phyloP scores from a whole-genome alignment of 2,329 filamentous ascomycete genomes.

The Thelonectria blattea region DNA sequence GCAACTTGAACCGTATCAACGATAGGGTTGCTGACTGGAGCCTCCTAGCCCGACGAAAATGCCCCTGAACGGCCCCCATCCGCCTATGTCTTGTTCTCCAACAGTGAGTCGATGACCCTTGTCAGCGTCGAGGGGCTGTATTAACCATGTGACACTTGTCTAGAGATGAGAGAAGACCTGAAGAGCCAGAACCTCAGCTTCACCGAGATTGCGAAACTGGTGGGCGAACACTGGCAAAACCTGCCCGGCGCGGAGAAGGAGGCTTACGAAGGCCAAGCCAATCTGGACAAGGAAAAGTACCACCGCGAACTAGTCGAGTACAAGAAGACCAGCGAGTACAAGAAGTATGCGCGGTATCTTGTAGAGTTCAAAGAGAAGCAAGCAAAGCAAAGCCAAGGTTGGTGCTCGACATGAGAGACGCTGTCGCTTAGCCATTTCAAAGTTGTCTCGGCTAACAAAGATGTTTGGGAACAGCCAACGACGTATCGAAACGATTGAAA shows the following conservation, averaged over 20 bases:
- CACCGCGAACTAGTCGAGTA: constrained; percentile 75
- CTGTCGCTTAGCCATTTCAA: background rate
- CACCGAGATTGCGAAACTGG: constrained; percentile 82
- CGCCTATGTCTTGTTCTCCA: constrained; percentile 85
- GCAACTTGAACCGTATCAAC: background rate
- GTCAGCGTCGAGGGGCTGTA: background rate
- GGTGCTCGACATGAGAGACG: constrained; percentile 25
- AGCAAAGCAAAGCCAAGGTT: constrained; percentile 62
- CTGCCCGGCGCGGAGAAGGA: constrained; percentile 71
- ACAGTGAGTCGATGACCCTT: constrained; percentile 62
- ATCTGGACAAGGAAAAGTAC: constrained; percentile 77
- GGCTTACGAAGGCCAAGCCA: constrained; percentile 73
- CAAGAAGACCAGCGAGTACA: constrained; percentile 76
- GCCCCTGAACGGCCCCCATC: constrained; percentile 82
- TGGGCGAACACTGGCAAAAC: constrained; percentile 83
- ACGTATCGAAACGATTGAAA: constrained; percentile 56
- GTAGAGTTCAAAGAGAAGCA: constrained; percentile 81
- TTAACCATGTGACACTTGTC: background rate
- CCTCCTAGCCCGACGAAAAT: constrained; percentile 71
- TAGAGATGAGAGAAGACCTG: constrained; percentile 78
- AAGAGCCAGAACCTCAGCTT: constrained; percentile 80
- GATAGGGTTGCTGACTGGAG: background rate
- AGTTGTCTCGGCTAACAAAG: constrained; percentile 16
- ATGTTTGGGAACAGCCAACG: constrained; percentile 35
- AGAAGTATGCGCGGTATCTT: constrained; percentile 73